These are phyloP conservation scores for Liriodendron chinense DNA, from an alignment of 164 flowering plant genomes.

Conservation along the genomic window DNA sequence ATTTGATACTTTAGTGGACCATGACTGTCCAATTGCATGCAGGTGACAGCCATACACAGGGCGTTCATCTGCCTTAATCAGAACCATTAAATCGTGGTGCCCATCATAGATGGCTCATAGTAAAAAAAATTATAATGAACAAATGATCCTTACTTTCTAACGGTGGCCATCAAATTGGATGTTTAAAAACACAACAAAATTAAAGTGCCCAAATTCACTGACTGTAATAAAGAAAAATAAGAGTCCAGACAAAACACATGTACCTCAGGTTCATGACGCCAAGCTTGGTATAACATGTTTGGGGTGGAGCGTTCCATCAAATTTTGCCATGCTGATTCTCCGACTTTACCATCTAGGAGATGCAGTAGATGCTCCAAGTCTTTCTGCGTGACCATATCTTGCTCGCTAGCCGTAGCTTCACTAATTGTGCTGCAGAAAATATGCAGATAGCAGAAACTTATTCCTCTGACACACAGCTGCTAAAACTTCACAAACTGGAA, in stretches of 20 bases:
- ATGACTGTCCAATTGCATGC: too few species aligned
- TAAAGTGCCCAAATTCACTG: too few species aligned
- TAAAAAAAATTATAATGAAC: too few species aligned
- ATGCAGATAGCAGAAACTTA: background rate
- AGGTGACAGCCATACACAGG: too few species aligned
- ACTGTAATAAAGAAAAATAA: background rate
- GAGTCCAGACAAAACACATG: background rate
- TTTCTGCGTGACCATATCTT: conserved; percentile 55
- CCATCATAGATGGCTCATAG: too few species aligned
- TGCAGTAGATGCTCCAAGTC: conserved; percentile 78
- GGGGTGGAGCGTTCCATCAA: conserved; percentile 87
- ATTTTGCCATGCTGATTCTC: conserved; percentile 71
- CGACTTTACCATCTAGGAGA: conserved; percentile 60
- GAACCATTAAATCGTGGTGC: too few species aligned
- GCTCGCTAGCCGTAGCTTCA: conserved; percentile 24
- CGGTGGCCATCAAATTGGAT: too few species aligned
- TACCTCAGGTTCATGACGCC: conserved; percentile 96
- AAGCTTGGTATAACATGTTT: conserved; percentile 82
- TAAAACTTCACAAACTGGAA: background rate
- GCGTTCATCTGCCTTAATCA: too few species aligned
- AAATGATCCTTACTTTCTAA: too few species aligned
- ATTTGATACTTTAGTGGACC: too few species aligned
- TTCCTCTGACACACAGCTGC: background rate
- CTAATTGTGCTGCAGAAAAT: conserved; percentile 20
- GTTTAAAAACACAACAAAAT: too few species aligned